phyloP scores from a whole-genome alignment of 805 yeast species.

The Starmerella stellata region DNA sequence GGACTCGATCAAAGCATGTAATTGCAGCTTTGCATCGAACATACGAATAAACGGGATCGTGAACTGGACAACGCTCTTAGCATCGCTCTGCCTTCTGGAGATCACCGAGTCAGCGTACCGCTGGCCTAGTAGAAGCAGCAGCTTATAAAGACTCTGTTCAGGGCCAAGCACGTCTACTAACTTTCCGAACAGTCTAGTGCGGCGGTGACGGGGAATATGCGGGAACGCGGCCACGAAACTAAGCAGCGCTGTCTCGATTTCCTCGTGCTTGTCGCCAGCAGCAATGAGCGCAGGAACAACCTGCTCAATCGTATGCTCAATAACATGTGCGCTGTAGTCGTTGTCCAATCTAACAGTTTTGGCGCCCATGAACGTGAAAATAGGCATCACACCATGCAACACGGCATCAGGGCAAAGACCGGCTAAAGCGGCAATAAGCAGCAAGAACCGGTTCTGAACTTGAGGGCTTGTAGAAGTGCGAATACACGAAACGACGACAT shows the following conservation, averaged over 20 bases:
- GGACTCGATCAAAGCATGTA: slow-evolving; percentile 15
- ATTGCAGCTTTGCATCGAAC: slow-evolving; percentile 46
- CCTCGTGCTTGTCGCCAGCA: slow-evolving; percentile 33
- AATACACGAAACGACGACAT: slow-evolving; percentile 75
- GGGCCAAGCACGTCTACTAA: slow-evolving; percentile 63
- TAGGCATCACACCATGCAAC: slow-evolving; percentile 96
- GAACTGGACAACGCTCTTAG: slow-evolving; percentile 53
- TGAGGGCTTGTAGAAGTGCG: slow-evolving; percentile 83
- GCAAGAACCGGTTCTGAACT: slow-evolving; percentile 71
- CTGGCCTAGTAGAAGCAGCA: slow-evolving; percentile 63
- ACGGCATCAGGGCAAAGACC: slow-evolving; percentile 77
- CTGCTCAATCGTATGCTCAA: slow-evolving; percentile 73
- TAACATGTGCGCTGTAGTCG: slow-evolving; percentile 79
- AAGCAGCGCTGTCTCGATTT: slow-evolving; percentile 65
- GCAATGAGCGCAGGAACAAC: slow-evolving; percentile 79
- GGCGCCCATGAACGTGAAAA: slow-evolving; percentile 97
- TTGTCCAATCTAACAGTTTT: slow-evolving; percentile 93
- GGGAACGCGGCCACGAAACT: slow-evolving; percentile 88
- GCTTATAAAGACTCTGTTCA: slow-evolving; percentile 44
- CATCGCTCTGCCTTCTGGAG: slow-evolving; percentile 40
- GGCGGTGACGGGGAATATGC: slow-evolving; percentile 91
- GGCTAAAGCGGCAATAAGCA: slow-evolving; percentile 77
- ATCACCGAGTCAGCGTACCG: slow-evolving; percentile 39
- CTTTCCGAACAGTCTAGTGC: slow-evolving; percentile 67
- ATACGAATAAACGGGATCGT: slow-evolving; percentile 47